Evolutionary conservation across 768 basidiomycete genomes (phyloP), one percentile per base, ranked within the genome.

Genomic region (Cystofilobasidium bisporidii): DNA sequence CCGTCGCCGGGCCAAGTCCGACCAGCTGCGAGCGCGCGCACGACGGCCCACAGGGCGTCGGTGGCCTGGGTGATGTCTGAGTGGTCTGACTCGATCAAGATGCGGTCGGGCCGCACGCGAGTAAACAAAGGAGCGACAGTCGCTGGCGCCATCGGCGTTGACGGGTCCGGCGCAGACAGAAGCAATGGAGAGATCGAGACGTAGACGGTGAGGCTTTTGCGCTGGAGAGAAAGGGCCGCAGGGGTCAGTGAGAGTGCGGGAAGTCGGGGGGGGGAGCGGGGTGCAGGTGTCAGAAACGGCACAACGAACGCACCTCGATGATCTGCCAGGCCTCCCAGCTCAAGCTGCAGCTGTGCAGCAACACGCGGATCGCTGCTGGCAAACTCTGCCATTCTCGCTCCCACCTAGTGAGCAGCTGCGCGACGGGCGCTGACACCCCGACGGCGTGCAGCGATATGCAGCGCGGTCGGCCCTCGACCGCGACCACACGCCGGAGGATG

Each of bases 381-480:
- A 76, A 77, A 11, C 79, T 26, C 47, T 40, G 33, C 58, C 58
- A 48, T 24, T 81, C 83, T 70, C 80, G 76, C 60, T 81, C 77
- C 81, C 91, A 83, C 53, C 79, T 79, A 33, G 78, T 77, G 28
- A 98, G 75, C 40, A 91, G 76, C 22, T 87, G 84, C 36, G 84
- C 71, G 0, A 90, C 91, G 17, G 74, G 64, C 79, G 84, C 72
- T 83, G 79, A 53, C 71, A 65, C 61, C 71, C 73, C 87, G 61
- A 94, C 92, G 70, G 87, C 89, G 73, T 99, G 94, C 33, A 97
- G 71, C 71, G 89, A 91, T 65, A 94, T 80, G 74, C 88, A 90
- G 50, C 89, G 11, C 50, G 58, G 11, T 12, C 45, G 81, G 22
- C 81, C 77, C 14, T 89, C 75, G 72, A 89, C 86, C 3, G 92